Evolutionary conservation across 441 rosid species (phyloP), one percentile per base, ranked within the genome.

Genomic region (Populus hybrid): DNA sequence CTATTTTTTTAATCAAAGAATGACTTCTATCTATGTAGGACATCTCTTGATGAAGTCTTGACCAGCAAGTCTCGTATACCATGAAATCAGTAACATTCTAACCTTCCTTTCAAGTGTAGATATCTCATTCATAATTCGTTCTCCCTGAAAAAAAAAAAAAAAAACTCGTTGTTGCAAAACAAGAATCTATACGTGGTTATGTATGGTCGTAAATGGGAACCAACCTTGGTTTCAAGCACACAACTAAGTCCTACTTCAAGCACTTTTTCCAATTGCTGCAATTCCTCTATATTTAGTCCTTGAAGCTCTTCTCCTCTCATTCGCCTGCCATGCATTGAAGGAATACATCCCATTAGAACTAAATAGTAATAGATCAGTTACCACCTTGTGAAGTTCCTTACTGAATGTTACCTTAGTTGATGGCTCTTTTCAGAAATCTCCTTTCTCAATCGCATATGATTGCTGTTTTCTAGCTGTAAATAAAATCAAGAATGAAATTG

Each of bases 261-360:
- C 76, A 78, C 38, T 71, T 83, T 91, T 73, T 91, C 92, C 38
- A 91, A 76, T 14, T 81, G 80, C 79, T 80, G 88, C 80, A 91
- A 77, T 73, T 89, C 87, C 38, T 88, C 91, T 5, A 89, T 36
- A 70, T 69, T 82, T 78, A 91, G 38, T 64, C 91, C 92, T 9
- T 81, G 85, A 53, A 91, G 90, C 77, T 88, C 87, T 64, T 91
- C 94, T 7, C 94, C 94, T 78, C 87, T 88, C 86, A 91, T 81
- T 79, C 84, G 89, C 80, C 95, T 91, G 79, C 76, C 69, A 53
- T 53, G 8, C n/a, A 53, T 18, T 53, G 21, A 53, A 53, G 9
- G 21, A n/a, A 53, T 53, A 18, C 61, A 53, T 53, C 61, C 21
- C 9, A 53, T 53, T 53, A 53, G 53, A 42, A 42, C 16, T 42